Evolutionary conservation across 768 basidiomycete genomes (phyloP).

Genomic region (Crassisporium funariophilum): DNA sequence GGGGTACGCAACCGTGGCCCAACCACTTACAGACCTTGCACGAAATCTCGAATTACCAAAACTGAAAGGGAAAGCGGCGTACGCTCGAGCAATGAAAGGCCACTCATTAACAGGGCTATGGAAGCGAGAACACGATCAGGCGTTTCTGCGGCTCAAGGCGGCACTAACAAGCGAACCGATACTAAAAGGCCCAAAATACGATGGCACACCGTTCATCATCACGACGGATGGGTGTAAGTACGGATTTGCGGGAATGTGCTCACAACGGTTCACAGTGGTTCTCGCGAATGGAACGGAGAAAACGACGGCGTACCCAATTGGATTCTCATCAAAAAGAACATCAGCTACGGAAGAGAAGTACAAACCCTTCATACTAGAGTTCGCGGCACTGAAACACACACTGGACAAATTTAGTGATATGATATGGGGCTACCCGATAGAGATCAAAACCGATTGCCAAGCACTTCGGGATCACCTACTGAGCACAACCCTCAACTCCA

Average conservation of each 20-base stretch:
- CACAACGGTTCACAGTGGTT: slow-evolving; percentile 21
- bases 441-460: slow-evolving; percentile 35
- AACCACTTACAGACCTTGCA: slow-evolving; percentile 29
- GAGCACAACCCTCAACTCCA: slow-evolving; percentile 26
- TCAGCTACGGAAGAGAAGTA: slow-evolving; percentile 30
- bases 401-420: slow-evolving; percentile 29
- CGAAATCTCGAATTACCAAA: slow-evolving; percentile 17
- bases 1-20: slow-evolving; percentile 30
- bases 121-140: slow-evolving; percentile 14
- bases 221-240: slow-evolving; percentile 34
- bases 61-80: slow-evolving; percentile 18
- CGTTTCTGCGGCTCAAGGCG: slow-evolving; percentile 30
- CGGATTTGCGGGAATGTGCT: slow-evolving; percentile 33
- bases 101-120: slow-evolving; percentile 7
- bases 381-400: too few relatives aligned
- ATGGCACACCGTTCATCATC: slow-evolving; percentile 34
- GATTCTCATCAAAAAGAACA: slow-evolving; percentile 34
- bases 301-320: slow-evolving; percentile 26
- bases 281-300: slow-evolving; percentile 19
- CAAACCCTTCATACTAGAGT: slow-evolving; percentile 34
- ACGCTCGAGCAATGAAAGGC: slow-evolving; percentile 22
- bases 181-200: slow-evolving; percentile 25
- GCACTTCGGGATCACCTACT: slow-evolving; percentile 30
- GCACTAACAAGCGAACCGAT: slow-evolving; percentile 30
- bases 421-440: slow-evolving; percentile 27